Evolutionary conservation across 2,329 filamentous ascomycete species (phyloP).

Genomic region (Aspergillus brasiliensis): DNA sequence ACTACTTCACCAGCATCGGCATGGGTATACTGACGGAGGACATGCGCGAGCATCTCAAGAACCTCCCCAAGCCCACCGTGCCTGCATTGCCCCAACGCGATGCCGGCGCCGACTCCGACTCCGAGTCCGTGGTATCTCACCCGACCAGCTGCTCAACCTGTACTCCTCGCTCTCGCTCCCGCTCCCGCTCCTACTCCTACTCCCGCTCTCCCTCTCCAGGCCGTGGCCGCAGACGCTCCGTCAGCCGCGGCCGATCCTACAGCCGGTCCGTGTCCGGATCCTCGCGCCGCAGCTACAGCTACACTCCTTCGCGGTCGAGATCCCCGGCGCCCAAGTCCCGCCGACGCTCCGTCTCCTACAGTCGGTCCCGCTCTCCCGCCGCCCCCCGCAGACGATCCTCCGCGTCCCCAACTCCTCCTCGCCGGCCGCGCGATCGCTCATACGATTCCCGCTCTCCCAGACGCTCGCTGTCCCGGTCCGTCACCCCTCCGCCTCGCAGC

Average conservation of each 20-base stretch:
- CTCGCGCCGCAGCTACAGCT: constrained; percentile 36
- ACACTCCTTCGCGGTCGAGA: constrained; percentile 40
- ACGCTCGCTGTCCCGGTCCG: constrained; percentile 37
- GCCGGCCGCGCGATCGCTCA: constrained; percentile 29
- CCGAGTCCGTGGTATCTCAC: constrained; percentile 58
- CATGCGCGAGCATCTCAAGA: constrained; percentile 88
- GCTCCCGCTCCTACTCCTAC: constrained; percentile 36
- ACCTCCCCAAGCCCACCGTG: constrained; percentile 80
- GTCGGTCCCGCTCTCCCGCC: constrained; percentile 33
- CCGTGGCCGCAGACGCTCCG: constrained; percentile 29
- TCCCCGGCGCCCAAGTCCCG: constrained; percentile 35
- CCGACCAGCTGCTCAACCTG: constrained; percentile 37
- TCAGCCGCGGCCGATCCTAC: constrained; percentile 32
- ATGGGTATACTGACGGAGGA: constrained; percentile 94
- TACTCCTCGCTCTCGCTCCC: constrained; percentile 43
- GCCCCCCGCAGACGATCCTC: constrained; percentile 17
- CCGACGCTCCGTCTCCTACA: constrained; percentile 36
- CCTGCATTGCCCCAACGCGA: constrained; percentile 64
- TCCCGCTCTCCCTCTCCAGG: constrained; percentile 42
- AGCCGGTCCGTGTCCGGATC: constrained; percentile 35
- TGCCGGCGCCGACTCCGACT: constrained; percentile 66
- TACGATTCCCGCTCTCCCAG: constrained; percentile 29
- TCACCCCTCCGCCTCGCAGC: constrained; percentile 30
- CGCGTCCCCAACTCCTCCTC: constrained; percentile 32
- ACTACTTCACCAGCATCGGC: constrained; percentile 97